Base-by-base conservation (phyloP, 139 green algal genomes). In the Pycnococcus provasolii region DNA sequence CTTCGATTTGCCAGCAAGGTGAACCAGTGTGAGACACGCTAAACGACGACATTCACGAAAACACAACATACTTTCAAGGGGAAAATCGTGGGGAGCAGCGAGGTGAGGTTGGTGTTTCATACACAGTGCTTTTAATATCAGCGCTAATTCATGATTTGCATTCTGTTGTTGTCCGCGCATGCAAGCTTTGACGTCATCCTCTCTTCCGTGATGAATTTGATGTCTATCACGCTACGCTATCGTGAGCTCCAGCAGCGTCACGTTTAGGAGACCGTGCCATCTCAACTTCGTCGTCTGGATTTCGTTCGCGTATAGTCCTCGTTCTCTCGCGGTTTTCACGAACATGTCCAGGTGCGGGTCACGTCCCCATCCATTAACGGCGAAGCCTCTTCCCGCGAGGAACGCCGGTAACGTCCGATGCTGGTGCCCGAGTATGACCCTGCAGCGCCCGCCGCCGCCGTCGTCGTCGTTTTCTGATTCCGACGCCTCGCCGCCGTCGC, bases 1-100 rank as follows among this genome's bases (percentile, higher is more conserved):
- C 73, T 96, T 64, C 81, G 87, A 59, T 95, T 95, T 73, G 89
- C 88, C 0, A 61, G 84, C 39, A 91, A 91, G 75, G 86, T 94
- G 47, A 91, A 94, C 64, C 26, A 26, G 26, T 26, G 26, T 26
- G 26, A 26, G 26, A 26, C 26, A 26, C 26, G 26, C 26, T 26
- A 26, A 26, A 26, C 26, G 26, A 26, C 26, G 26, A 26, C 26
- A 26, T 26, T 26, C 26, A 26, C 26, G 26, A 26, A 26, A 26
- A 26, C 26, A 26, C 26, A 26, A 26, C 26, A 26, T 26, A 26
- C 26, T 26, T 26, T 26, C 26, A 26, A 26, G 26, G 26, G 26
- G 0, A 26, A 26, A 26, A 26, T 26, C 26, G 26, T 26, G 26
- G 26, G 26, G 26, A 26, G 26, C 26, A 26, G 26, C 26, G 26